Conservation (phyloP, 352 stramenopile genomes). For the Globisporangium orthogonon region DNA sequence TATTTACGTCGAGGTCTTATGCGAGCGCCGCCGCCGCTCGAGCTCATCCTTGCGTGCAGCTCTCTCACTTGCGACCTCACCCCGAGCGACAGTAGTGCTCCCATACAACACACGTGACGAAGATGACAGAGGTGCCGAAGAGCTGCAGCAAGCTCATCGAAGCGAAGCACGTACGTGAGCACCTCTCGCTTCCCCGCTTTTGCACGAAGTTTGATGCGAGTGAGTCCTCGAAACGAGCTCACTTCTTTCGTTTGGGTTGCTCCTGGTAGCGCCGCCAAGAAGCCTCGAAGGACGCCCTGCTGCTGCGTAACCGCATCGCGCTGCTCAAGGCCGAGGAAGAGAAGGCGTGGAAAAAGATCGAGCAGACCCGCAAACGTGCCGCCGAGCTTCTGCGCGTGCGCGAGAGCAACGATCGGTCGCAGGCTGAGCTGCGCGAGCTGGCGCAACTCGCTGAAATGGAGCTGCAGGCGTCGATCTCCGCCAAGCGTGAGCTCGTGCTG, state of each 20-base stretch:
- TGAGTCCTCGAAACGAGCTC: too few relatives aligned
- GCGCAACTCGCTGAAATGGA: slow-evolving; percentile 49
- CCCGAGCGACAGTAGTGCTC: too few relatives aligned
- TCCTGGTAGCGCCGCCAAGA: slow-evolving; percentile 55
- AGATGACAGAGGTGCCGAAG: slow-evolving; percentile 36
- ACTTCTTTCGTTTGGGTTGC: too few relatives aligned
- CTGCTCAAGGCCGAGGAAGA: slow-evolving; percentile 77
- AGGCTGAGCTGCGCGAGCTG: slow-evolving; percentile 53
- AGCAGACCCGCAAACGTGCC: slow-evolving; percentile 70
- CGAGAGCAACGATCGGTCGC: slow-evolving; percentile 57
- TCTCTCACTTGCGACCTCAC: too few relatives aligned
- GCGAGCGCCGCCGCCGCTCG: too few relatives aligned
- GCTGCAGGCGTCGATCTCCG: slow-evolving; percentile 59
- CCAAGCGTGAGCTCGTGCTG: slow-evolving; percentile 70
- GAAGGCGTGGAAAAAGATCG: slow-evolving; percentile 83
- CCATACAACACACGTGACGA: neutral
- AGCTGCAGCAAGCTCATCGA: slow-evolving; percentile 51
- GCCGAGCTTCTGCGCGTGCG: slow-evolving; percentile 64
- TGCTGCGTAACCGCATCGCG: slow-evolving; percentile 77
- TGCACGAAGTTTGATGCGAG: too few relatives aligned
- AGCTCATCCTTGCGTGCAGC: neutral
- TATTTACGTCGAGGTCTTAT: too few relatives aligned
- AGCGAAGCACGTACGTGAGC: slow-evolving; percentile 54
- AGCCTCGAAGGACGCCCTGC: slow-evolving; percentile 58
- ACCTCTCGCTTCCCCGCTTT: too few relatives aligned